Evolutionary conservation across 2,329 filamentous ascomycete species (phyloP).

Genomic region (Leptographium lundbergii): DNA sequence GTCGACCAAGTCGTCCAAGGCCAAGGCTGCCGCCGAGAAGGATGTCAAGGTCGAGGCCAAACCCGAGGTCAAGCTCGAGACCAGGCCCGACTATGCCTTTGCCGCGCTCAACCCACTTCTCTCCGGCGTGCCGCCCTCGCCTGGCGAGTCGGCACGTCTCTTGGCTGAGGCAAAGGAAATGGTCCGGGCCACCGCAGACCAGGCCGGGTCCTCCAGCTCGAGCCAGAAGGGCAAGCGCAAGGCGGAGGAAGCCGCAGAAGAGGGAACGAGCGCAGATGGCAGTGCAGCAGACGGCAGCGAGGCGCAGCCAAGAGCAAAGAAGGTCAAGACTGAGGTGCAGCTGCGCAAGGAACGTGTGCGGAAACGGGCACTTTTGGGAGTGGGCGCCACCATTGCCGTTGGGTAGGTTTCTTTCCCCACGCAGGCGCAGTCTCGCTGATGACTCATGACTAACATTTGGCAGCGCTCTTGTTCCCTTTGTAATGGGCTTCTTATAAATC

Average conservation of each 20-base stretch:
- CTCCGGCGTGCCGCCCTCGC: constrained; percentile 54
- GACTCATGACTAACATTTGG: constrained; percentile 2
- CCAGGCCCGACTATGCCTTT: constrained; percentile 43
- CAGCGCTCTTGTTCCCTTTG: constrained; percentile 16
- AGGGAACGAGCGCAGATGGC: constrained; percentile 41
- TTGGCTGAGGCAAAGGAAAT: constrained; percentile 78
- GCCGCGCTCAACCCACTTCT: constrained; percentile 65
- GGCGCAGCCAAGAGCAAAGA: constrained; percentile 41
- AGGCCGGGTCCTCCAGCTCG: constrained; percentile 23
- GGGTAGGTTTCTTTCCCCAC: constrained; percentile 52
- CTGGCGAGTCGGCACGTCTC: constrained; percentile 71
- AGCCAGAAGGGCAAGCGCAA: constrained; percentile 57
- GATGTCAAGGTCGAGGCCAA: constrained; percentile 46
- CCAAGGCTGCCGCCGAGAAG: background rate
- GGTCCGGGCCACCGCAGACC: constrained; percentile 44
- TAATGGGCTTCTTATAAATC: constrained; percentile 14
- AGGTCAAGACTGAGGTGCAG: constrained; percentile 67
- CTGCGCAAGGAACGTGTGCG: constrained; percentile 76
- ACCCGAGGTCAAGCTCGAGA: constrained; percentile 44
- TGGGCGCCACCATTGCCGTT: constrained; percentile 76
- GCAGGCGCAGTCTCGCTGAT: background rate
- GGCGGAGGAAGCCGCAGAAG: constrained; percentile 55
- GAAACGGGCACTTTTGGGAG: constrained; percentile 71
- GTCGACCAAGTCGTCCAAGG: background rate
- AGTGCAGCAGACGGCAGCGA: constrained; percentile 12